phyloP scores from a whole-genome alignment of 2,329 filamentous ascomycete species.

The Ophiostoma himal-ulmi region DNA sequence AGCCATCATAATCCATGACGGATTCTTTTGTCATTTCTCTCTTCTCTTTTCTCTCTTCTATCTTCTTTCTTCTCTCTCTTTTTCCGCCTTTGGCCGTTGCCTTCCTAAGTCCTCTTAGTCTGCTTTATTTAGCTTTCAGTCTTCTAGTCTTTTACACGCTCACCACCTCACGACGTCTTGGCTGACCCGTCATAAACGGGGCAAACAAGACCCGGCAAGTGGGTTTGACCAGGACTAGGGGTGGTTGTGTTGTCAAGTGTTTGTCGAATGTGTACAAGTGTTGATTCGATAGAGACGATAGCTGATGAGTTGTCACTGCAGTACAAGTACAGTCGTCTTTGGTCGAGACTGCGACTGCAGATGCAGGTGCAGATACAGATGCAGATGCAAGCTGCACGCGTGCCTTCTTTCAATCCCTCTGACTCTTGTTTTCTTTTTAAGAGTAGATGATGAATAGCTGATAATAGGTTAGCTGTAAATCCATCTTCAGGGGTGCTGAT shows the following conservation, averaged over 20 bases:
- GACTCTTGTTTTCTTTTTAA: not conserved
- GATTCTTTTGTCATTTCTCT: not conserved
- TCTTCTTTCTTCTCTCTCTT: not conserved
- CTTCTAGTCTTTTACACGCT: not conserved
- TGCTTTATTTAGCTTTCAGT: not conserved
- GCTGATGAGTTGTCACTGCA: constrained; percentile 1
- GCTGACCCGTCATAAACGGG: constrained; percentile 9
- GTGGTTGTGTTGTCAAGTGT: constrained; percentile 4
- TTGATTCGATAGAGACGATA: not conserved
- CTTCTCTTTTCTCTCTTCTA: not conserved
- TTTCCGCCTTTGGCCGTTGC: not conserved
- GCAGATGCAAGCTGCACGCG: not conserved
- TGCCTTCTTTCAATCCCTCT: not conserved
- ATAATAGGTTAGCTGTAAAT: not conserved
- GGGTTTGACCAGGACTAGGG: constrained; percentile 9
- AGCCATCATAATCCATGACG: not conserved
- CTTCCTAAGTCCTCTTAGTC: not conserved
- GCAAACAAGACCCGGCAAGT: constrained; percentile 13
- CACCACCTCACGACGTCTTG: constrained; percentile 10
- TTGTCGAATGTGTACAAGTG: not conserved
- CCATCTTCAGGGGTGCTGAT: constrained; percentile 3
- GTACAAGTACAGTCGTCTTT: not conserved
- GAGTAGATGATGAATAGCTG: not conserved
- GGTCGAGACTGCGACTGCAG: not conserved
- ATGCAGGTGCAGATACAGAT: not conserved